phyloP scores from a whole-genome alignment of 192 early-diverging fungal genomes.

The Entrophospora sp. region DNA sequence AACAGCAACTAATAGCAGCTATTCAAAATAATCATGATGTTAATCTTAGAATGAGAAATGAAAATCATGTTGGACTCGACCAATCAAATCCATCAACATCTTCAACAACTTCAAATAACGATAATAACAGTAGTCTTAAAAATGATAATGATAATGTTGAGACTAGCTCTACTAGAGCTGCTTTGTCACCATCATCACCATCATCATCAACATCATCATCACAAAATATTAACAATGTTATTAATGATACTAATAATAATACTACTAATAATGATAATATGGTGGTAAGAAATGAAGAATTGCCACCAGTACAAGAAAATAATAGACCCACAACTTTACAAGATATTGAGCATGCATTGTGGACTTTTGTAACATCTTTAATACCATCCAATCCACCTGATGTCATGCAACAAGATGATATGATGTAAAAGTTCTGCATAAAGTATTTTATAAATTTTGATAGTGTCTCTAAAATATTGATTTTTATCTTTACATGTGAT shows the following conservation, averaged over 20 bases:
- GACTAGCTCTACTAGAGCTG: background rate
- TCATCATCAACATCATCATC: background rate
- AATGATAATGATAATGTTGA: background rate
- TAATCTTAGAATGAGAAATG: no score
- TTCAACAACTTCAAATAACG: background rate
- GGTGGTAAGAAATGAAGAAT: background rate
- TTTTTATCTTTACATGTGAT: no score
- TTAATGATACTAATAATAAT: background rate
- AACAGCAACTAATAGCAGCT: background rate
- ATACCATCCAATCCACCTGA: constrained; percentile 32
- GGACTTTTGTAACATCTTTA: constrained; percentile 34
- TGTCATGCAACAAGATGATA: constrained; percentile 13
- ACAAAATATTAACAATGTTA: background rate
- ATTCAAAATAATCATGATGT: no score
- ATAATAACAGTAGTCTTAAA: background rate
- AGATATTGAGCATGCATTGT: constrained; percentile 30
- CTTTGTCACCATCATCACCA: background rate
- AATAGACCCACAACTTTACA: constrained; percentile 21
- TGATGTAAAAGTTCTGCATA: no score
- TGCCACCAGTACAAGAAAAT: background rate
- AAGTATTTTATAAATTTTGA: no score
- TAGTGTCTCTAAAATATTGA: no score
- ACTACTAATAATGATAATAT: background rate
- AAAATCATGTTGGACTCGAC: background rate
- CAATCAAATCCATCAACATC: background rate